phyloP scores from a whole-genome alignment of 306 rosid species.

The Vigna radiata region DNA sequence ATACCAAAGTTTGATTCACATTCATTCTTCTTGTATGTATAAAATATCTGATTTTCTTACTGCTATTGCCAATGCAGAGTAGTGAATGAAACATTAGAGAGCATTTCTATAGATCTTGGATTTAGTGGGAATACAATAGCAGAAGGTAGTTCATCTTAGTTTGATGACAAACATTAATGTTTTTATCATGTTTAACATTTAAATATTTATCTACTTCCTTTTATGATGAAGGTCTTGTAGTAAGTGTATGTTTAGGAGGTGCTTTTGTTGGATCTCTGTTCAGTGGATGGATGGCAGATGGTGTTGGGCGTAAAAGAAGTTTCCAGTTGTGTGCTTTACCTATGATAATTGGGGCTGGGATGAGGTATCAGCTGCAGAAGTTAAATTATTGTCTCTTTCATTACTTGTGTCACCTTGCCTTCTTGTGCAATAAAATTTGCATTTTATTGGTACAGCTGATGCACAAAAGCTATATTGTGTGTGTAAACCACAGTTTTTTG shows the following conservation, averaged over 20 bases:
- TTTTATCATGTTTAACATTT: constrained; percentile 20
- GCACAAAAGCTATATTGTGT: no score
- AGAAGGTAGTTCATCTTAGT: constrained; percentile 61
- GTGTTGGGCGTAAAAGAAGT: constrained; percentile 86
- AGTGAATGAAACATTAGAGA: constrained; percentile 86
- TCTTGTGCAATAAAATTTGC: constrained; percentile 19
- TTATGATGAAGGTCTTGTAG: constrained; percentile 78
- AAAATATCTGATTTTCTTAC: constrained; percentile 40
- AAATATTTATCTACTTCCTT: constrained; percentile 29
- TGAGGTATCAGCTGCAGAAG: constrained; percentile 61
- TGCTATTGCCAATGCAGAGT: constrained; percentile 63
- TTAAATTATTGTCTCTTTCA: constrained; percentile 34
- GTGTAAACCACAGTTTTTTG: no score
- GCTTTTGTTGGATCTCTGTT: constrained; percentile 84
- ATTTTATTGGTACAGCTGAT: background rate
- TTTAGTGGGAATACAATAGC: constrained; percentile 82
- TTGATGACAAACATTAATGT: constrained; percentile 27
- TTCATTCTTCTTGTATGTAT: constrained; percentile 17
- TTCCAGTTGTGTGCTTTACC: constrained; percentile 89
- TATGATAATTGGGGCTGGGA: constrained; percentile 79
- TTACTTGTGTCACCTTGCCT: constrained; percentile 36
- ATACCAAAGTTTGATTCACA: constrained; percentile 41
- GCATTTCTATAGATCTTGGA: constrained; percentile 79
- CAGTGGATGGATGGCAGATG: constrained; percentile 82
- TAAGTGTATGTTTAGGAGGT: constrained; percentile 85